Evolutionary conservation across 441 rosid genomes (phyloP), one percentile per base, ranked within the genome.

Genomic region (Populus tomentosa): DNA sequence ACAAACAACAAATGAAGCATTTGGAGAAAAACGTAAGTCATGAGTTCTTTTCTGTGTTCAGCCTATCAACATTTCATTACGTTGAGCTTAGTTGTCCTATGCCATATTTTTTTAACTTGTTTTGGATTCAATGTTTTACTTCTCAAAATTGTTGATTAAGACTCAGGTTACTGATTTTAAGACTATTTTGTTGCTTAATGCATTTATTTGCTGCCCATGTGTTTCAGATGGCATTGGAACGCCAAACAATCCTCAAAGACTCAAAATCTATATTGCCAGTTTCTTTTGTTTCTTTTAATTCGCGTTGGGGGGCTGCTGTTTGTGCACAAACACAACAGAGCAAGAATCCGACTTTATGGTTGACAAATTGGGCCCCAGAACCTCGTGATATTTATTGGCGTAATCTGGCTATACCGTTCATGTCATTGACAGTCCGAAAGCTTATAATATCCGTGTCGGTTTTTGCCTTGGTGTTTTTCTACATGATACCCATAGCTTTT

Each of bases 281-380:
- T 65, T 81, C 95, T 42, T 94, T 95, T 82, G 97, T 95, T 67
- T 92, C 99, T 74, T 94, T 95, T 80, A 87, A 90, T 78, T 94
- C 97, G 9, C 88, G 98, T 4, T 94, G 99, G 98, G 99, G 97
- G 2, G 97, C 99, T 67, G 92, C 98, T 76, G 92, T 95, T 76
- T 95, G 98, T 87, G 99, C 99, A 74, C 97, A 95, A 84, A 95
- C 99, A 38, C 94, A 90, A 65, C 99, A 95, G 79, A 91, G 98
- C 91, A 91, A 84, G 89, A 95, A 93, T 71, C 97, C 98, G 1
- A 94, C 95, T 7, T 75, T 88, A 1, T 95, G 98, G 98, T 80
- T 95, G 84, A 95, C 99, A 62, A 85, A 89, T 83, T 91, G 98
- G 87, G 99, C 99, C 23, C 98, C 97, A 32, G 97, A 93, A 85